phyloP scores from a whole-genome alignment of 257 asterid species.

The Mentha longifolia region DNA sequence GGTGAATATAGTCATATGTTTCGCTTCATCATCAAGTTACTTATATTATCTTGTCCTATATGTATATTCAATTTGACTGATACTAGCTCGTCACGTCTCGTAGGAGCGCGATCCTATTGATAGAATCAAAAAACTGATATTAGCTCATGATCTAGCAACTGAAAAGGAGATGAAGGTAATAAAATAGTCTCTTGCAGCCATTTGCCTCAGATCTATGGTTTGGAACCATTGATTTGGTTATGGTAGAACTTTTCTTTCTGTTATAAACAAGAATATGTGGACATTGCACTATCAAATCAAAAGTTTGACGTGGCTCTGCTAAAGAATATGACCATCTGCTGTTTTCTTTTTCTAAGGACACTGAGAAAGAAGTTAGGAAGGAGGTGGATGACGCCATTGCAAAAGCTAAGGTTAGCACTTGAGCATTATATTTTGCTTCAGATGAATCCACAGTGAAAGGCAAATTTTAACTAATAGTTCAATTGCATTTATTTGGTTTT shows the following conservation, averaged over 20 bases:
- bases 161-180: constrained; percentile 93
- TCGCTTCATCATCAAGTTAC: constrained; percentile 10
- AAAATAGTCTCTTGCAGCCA: background rate
- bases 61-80: background rate
- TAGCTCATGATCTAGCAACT: constrained; percentile 74
- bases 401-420: constrained; percentile 76
- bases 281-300: background rate
- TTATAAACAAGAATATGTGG: too few relatives aligned
- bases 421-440: constrained; percentile 20
- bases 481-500: constrained; percentile 36
- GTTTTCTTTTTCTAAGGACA: constrained; percentile 53
- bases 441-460: background rate
- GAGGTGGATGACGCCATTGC: constrained; percentile 94
- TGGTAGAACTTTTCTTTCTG: too few relatives aligned
- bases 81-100: background rate
- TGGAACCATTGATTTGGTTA: too few relatives aligned
- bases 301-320: background rate
- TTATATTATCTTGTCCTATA: background rate
- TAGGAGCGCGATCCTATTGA: constrained; percentile 98
- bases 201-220: background rate
- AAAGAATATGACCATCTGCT: background rate
- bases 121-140: constrained; percentile 81
- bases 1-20: constrained; percentile 46
- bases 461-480: background rate
- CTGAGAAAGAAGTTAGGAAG: constrained; percentile 81